phyloP scores from a whole-genome alignment of 768 basidiomycete species.

The Suillus fuscotomentosus region DNA sequence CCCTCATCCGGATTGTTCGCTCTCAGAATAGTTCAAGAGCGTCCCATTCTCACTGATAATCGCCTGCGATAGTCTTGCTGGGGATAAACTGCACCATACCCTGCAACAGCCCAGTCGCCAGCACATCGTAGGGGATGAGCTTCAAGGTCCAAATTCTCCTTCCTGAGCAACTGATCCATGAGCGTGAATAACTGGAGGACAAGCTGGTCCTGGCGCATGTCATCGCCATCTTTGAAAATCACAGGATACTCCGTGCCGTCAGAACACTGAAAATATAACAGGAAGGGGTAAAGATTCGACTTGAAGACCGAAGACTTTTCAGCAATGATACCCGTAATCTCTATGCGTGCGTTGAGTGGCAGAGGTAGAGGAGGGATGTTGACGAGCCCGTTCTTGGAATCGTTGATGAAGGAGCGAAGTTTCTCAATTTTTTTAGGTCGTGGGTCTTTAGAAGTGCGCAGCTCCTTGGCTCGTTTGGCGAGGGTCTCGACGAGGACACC shows the following conservation, averaged over 20 bases:
- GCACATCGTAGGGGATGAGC: conserved; percentile 86
- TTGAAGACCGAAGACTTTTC: conserved; percentile 98
- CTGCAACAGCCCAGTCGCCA: conserved; percentile 88
- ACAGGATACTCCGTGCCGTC: conserved; percentile 88
- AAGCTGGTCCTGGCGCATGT: conserved; percentile 97
- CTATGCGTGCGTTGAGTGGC: conserved; percentile 85
- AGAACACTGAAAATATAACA: conserved; percentile 85
- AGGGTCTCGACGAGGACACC: conserved; percentile 86
- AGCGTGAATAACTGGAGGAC: conserved; percentile 98
- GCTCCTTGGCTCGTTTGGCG: conserved; percentile 81
- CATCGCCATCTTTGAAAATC: conserved; percentile 99
- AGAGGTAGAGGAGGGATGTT: conserved; percentile 81
- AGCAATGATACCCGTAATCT: conserved; percentile 82
- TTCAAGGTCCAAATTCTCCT: conserved; percentile 96
- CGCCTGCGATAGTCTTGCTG: conserved; percentile 91
- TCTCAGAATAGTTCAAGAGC: conserved; percentile 83
- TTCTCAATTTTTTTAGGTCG: conserved; percentile 98
- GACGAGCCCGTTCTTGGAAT: conserved; percentile 82
- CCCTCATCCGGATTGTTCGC: conserved; percentile 90
- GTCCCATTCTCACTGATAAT: conserved; percentile 92
- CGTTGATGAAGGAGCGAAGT: conserved; percentile 78
- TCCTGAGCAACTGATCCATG: conserved; percentile 91
- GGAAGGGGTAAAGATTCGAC: conserved; percentile 89
- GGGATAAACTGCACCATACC: conserved; percentile 97
- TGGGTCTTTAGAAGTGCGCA: conserved; percentile 87